Evolutionary conservation across 192 early-diverging fungal genomes (phyloP).

Genomic region (Podila horticola): DNA sequence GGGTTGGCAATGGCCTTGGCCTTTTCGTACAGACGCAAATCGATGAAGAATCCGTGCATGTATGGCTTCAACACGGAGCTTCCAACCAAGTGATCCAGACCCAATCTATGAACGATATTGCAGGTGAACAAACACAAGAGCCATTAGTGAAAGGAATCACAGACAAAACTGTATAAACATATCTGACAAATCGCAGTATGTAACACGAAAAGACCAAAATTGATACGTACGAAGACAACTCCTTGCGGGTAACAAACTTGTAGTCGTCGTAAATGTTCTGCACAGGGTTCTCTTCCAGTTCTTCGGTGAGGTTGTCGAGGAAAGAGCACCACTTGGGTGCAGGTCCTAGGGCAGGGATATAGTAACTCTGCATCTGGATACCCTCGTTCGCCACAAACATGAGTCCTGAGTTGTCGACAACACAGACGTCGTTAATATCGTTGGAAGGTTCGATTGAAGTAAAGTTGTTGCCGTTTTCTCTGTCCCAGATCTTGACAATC

Average conservation of each 20-base stretch:
- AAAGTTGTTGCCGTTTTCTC: slow-evolving; percentile 82
- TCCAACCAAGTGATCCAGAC: slow-evolving; percentile 92
- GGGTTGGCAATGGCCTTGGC: slow-evolving; percentile 96
- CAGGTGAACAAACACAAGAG: background rate
- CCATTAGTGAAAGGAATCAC: background rate
- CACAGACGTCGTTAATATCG: slow-evolving; percentile 95
- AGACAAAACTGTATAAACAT: background rate
- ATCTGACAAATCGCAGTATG: background rate
- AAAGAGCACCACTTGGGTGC: slow-evolving; percentile 94
- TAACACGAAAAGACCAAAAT: background rate
- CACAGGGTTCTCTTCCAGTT: slow-evolving; percentile 90
- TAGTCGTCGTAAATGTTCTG: slow-evolving; percentile 95
- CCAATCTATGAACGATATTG: slow-evolving; percentile 62
- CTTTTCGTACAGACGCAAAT: slow-evolving; percentile 94
- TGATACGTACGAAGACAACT: slow-evolving; percentile 67
- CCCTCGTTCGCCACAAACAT: slow-evolving; percentile 94
- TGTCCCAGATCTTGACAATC: slow-evolving; percentile 95
- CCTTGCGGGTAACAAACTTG: slow-evolving; percentile 95
- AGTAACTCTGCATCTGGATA: slow-evolving; percentile 91
- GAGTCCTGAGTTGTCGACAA: slow-evolving; percentile 83
- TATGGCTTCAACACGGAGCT: slow-evolving; percentile 94
- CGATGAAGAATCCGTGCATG: slow-evolving; percentile 99
- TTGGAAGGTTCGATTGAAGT: slow-evolving; percentile 92
- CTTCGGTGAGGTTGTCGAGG: slow-evolving; percentile 95
- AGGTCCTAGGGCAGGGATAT: slow-evolving; percentile 91